phyloP scores from a whole-genome alignment of 1,284 basidiomycete species.

The Wallemia mellicola region DNA sequence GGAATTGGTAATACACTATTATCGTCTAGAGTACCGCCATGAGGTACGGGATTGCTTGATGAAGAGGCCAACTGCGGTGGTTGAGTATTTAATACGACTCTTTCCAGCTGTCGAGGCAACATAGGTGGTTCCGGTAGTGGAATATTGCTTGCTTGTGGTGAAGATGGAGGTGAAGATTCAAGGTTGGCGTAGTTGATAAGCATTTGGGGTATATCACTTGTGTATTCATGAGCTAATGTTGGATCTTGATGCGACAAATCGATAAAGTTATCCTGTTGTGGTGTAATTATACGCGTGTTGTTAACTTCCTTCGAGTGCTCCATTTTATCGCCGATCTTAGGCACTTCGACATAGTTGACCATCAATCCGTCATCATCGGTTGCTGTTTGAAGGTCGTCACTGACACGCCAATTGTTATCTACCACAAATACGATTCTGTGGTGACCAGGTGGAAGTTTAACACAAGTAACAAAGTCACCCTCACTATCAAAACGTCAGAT shows the following conservation, averaged over 20 bases:
- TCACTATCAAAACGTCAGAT: slow-evolving; percentile 8
- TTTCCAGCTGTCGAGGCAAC: slow-evolving; percentile 70
- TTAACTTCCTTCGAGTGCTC: background rate
- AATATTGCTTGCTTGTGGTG: slow-evolving; percentile 18
- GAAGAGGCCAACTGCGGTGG: slow-evolving; percentile 14
- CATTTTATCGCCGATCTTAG: slow-evolving; percentile 12
- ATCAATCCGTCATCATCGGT: slow-evolving; percentile 65
- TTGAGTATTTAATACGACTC: slow-evolving; percentile 50
- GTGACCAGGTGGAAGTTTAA: slow-evolving; percentile 51
- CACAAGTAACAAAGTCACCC: slow-evolving; percentile 19
- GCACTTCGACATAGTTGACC: slow-evolving; percentile 65
- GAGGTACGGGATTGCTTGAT: slow-evolving; percentile 10
- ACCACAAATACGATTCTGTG: slow-evolving; percentile 91
- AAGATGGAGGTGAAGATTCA: slow-evolving; percentile 25
- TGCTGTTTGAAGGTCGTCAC: slow-evolving; percentile 50
- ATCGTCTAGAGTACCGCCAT: slow-evolving; percentile 35
- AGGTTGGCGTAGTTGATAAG: slow-evolving; percentile 6
- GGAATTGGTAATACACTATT: slow-evolving; percentile 76
- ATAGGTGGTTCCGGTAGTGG: slow-evolving; percentile 45
- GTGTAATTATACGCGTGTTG: background rate
- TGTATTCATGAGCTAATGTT: background rate
- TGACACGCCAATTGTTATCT: slow-evolving; percentile 55
- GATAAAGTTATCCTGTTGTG: background rate
- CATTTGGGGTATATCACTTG: background rate
- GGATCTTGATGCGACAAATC: background rate